phyloP scores from a whole-genome alignment of 345 rosid genomes.

The Atalantia buxifolia region DNA sequence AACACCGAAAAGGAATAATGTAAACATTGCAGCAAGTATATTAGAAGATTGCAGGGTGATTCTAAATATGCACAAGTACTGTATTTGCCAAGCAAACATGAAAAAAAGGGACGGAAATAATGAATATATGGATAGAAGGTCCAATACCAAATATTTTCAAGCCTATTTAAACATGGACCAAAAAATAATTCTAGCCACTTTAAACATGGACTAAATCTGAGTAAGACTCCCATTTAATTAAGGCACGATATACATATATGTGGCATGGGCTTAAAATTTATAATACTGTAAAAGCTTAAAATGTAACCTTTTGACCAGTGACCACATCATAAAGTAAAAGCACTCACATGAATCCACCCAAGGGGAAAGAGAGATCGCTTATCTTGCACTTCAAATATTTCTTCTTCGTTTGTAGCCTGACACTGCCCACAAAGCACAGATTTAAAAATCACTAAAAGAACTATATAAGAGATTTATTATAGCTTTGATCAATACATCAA shows the following conservation, averaged over 20 bases:
- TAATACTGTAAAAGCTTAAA: background rate
- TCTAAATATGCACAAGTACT: background rate
- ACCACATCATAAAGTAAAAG: constrained; percentile 8
- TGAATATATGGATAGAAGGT: background rate
- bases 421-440: constrained; percentile 48
- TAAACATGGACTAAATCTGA: background rate
- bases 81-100: background rate
- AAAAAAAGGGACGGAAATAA: no score
- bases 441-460: background rate
- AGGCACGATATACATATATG: background rate
- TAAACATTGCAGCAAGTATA: background rate
- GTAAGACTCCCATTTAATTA: background rate
- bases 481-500: background rate
- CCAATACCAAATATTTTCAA: background rate
- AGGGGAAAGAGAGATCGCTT: constrained; percentile 89
- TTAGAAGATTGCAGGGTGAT: background rate
- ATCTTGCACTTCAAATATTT: constrained; percentile 97
- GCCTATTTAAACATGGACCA: background rate
- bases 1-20: background rate
- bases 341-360: constrained; percentile 99
- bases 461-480: constrained; percentile 3
- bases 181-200: background rate
- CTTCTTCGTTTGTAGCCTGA: constrained; percentile 96
- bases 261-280: background rate
- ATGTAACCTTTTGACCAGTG: background rate